Evolutionary conservation across 2,329 filamentous ascomycete species (phyloP).

Genomic region (Chaetomium globosum): DNA sequence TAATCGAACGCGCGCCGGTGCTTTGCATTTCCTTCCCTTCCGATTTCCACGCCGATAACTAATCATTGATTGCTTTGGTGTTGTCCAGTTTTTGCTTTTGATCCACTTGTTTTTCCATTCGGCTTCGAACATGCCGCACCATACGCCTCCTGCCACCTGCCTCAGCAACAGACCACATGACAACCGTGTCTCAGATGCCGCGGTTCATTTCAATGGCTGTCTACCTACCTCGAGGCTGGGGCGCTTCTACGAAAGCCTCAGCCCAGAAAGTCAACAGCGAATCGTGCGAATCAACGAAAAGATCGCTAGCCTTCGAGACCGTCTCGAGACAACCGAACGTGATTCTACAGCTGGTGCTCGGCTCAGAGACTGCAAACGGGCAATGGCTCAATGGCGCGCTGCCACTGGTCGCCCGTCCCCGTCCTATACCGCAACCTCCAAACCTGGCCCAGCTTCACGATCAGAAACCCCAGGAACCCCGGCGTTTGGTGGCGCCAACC

Average conservation of each 20-base stretch:
- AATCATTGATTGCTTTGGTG: not conserved
- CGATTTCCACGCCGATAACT: not conserved
- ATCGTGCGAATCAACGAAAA: constrained; percentile 29
- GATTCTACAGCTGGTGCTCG: constrained; percentile 28
- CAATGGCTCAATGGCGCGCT: constrained; percentile 28
- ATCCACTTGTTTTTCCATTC: not conserved
- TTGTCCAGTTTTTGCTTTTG: not conserved
- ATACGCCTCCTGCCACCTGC: constrained; percentile 28
- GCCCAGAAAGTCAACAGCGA: constrained; percentile 26
- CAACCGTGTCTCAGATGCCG: constrained; percentile 29
- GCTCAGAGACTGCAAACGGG: constrained; percentile 28
- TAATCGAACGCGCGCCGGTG: too few species aligned
- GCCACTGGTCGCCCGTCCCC: constrained; percentile 19
- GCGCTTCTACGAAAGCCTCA: constrained; percentile 29
- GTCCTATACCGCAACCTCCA: not conserved
- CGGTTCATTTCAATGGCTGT: constrained; percentile 31
- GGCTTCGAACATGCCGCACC: constrained; percentile 17
- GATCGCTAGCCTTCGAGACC: constrained; percentile 24
- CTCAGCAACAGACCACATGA: constrained; percentile 30
- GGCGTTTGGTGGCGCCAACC: not conserved
- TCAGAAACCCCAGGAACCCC: constrained; percentile 11
- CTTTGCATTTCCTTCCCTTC: not conserved
- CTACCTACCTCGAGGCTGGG: constrained; percentile 22
- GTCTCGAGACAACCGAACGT: constrained; percentile 31
- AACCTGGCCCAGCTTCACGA: constrained; percentile 4